phyloP scores from a whole-genome alignment of 805 yeast genomes.

The Ogataea nakhonphanomensis region DNA sequence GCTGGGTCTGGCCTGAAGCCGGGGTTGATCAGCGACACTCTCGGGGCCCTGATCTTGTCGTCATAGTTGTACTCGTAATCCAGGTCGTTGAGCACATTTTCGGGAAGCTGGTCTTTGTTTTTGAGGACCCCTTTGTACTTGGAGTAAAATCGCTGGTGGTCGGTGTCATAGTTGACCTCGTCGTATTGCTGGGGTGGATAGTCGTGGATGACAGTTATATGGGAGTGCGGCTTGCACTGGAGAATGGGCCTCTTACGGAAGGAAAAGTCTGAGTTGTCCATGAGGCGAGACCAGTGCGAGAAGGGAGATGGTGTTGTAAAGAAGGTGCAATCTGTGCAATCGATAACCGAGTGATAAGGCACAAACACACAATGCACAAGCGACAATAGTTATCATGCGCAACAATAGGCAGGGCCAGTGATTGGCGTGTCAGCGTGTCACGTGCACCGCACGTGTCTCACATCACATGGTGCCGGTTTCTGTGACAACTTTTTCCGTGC shows the following conservation, averaged over 20 bases:
- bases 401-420: background rate
- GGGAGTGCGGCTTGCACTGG: constrained; percentile 21
- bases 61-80: constrained; percentile 42
- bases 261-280: constrained; percentile 24
- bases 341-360: background rate
- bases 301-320: background rate
- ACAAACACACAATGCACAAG: background rate
- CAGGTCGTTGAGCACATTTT: constrained; percentile 26
- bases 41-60: constrained; percentile 53
- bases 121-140: constrained; percentile 31
- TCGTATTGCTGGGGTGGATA: constrained; percentile 33
- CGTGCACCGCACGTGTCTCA: background rate
- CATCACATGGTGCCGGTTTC: background rate
- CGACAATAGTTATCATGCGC: background rate
- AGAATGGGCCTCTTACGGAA: constrained; percentile 30
- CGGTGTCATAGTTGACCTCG: constrained; percentile 27
- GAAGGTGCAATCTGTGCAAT: background rate
- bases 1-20: constrained; percentile 1
- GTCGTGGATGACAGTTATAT: constrained; percentile 26
- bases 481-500: background rate
- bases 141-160: constrained; percentile 29
- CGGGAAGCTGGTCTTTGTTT: constrained; percentile 30
- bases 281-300: background rate
- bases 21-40: constrained; percentile 39
- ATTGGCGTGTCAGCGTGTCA: background rate